Base-by-base conservation (phyloP, 225 moss, liverwort and hornwort species). In the Asterella californica region DNA sequence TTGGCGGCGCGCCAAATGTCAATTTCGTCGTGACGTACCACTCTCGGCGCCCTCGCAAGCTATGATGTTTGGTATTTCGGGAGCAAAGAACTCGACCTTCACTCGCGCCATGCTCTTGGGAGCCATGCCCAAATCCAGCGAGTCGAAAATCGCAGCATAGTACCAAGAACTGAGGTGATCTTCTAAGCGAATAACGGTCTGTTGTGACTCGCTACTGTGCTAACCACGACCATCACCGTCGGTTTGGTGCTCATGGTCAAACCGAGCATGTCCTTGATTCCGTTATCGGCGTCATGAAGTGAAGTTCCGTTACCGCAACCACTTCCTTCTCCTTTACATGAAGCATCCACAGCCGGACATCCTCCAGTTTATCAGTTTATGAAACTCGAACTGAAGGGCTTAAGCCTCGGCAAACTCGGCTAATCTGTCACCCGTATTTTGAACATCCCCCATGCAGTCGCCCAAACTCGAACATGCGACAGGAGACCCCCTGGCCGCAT, bases 261-360 rank as follows among this genome's bases (percentile, higher is more conserved):
- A 54, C 89, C 86, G 47, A 94, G 78, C 69, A 99, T 87, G 55
- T 91, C 92, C 64, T 87, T 91, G 63, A 99, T 89, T 15, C 89
- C 82, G 11, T 85, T 91, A 30, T 89, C 90, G 6, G 90, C 86
- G 78, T 94, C 94, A 52, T 92, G 89, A 0, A 97, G 50, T 97
- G 96, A 15, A 97, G 94, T 83, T 92, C 94, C 48, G 87, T 97
- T 49, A 97, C 92, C 15, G 94, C 96, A 74, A 97, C 96, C 10
- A 86, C 88, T 88, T 97, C 96, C 62, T 91, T 91, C 82, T 99
- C 93, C 76, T 99, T 99, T 79, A 99, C 97, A 71, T 94, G 97
- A 57, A 99, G 87, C 97, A 99, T 99, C 97, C 97, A 99, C 57
- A 99, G 79, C 33, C 94, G 86, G 50, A 99, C 93, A 76, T 99